These are phyloP conservation scores for Glycine latifolia DNA, from an alignment of 306 rosid genomes.

Conservation along the genomic window DNA sequence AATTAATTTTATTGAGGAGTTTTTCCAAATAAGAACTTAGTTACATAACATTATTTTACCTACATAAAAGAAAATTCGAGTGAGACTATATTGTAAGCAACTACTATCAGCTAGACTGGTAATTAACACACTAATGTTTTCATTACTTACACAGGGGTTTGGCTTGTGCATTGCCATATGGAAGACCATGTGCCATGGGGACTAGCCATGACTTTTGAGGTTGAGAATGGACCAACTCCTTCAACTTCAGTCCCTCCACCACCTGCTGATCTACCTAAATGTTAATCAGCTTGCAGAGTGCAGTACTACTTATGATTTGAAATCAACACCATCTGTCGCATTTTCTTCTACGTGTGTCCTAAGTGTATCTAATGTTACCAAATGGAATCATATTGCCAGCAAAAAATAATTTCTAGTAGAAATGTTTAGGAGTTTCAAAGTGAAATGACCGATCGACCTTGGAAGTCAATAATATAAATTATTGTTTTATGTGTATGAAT, in stretches of 20 bases:
- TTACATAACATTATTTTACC: too few relatives aligned
- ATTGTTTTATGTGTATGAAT: too few relatives aligned
- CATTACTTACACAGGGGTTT: conserved; percentile 32
- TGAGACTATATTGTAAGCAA: too few relatives aligned
- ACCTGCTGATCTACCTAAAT: conserved; percentile 64
- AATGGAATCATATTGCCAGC: not conserved
- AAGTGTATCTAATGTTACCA: not conserved
- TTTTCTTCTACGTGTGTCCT: not conserved
- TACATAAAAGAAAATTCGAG: too few relatives aligned
- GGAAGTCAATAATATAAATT: too few relatives aligned
- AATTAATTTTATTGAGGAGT: too few relatives aligned
- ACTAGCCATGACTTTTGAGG: conserved; percentile 54
- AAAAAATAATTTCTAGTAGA: not conserved
- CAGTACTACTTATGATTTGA: not conserved
- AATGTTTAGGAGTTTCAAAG: too few relatives aligned
- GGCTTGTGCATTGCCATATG: conserved; percentile 69
- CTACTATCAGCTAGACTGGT: too few relatives aligned
- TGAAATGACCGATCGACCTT: too few relatives aligned
- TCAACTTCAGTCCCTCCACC: conserved; percentile 62
- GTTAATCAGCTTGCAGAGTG: not conserved
- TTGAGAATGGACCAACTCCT: conserved; percentile 47
- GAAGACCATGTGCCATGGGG: conserved; percentile 69
- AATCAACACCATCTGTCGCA: not conserved
- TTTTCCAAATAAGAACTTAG: too few relatives aligned
- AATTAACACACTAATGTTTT: not conserved